These are phyloP conservation scores for Leccinum pellstonianum DNA, from an alignment of 768 basidiomycete species.

Conservation along the genomic window DNA sequence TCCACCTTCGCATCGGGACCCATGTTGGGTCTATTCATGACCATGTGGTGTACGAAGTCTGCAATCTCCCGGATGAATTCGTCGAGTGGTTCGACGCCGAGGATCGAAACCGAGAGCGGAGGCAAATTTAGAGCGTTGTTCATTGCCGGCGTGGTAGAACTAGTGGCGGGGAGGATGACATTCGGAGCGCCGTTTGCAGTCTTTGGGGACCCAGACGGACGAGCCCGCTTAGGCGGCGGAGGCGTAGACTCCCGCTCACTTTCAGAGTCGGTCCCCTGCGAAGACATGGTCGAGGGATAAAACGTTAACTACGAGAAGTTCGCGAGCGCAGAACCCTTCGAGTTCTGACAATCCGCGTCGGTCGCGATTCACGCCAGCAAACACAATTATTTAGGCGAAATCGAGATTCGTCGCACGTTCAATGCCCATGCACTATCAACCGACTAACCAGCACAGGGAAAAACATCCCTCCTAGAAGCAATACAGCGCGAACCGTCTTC, in stretches of 20 bases:
- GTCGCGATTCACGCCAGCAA: neutral
- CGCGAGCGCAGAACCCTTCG: neutral
- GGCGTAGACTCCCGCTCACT: slow-evolving; percentile 27
- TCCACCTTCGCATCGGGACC: slow-evolving; percentile 58
- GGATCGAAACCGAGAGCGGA: slow-evolving; percentile 74
- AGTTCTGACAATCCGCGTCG: neutral
- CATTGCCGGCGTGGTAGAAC: slow-evolving; percentile 23
- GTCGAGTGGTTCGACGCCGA: slow-evolving; percentile 88
- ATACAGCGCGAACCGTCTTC: slow-evolving; percentile 44
- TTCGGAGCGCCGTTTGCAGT: slow-evolving; percentile 22
- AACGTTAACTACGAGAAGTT: slow-evolving; percentile 1
- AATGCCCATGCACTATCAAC: slow-evolving; percentile 62
- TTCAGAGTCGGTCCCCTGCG: slow-evolving; percentile 29
- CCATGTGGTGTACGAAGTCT: slow-evolving; percentile 80
- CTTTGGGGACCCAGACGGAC: slow-evolving; percentile 34
- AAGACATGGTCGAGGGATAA: slow-evolving; percentile 25
- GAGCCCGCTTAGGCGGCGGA: slow-evolving; percentile 39
- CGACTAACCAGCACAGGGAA: slow-evolving; percentile 61
- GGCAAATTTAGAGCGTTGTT: slow-evolving; percentile 40
- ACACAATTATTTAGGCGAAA: neutral
- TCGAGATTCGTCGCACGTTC: neutral
- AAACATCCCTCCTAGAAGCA: slow-evolving; percentile 69
- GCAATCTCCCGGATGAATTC: slow-evolving; percentile 92
- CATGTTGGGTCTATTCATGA: slow-evolving; percentile 53
- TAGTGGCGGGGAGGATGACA: slow-evolving; percentile 15